Percentiles rank a stretch among this genome's conserved stretches.
These are phyloP conservation scores for Ramaria sp. DNA, from an alignment of 768 basidiomycete species.

Conservation along the genomic window DNA sequence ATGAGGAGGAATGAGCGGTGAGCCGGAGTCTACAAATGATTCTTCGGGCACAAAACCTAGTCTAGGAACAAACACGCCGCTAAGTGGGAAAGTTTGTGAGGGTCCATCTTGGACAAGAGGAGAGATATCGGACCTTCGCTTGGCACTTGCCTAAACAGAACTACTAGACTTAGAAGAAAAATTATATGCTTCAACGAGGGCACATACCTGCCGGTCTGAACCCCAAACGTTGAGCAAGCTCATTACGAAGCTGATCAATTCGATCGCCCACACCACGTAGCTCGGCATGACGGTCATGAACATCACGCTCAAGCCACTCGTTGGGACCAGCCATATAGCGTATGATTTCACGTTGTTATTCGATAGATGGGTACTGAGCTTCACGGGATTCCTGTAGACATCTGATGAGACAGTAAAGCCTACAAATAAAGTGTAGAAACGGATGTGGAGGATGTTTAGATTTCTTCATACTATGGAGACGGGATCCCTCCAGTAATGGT, in stretches of 20 bases:
- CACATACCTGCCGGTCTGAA: slow-evolving; percentile 27
- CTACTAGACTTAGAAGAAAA: not conserved
- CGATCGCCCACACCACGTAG: slow-evolving; percentile 54
- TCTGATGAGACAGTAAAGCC: not conserved
- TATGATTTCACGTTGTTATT: slow-evolving; percentile 73
- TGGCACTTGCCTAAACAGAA: slow-evolving; percentile 1
- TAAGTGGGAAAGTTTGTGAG: not conserved
- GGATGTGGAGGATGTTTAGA: slow-evolving; percentile 42
- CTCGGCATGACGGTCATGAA: slow-evolving; percentile 67
- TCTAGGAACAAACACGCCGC: not conserved
- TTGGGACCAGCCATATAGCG: slow-evolving; percentile 69
- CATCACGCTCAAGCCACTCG: slow-evolving; percentile 71
- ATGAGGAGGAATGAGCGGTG: slow-evolving; percentile 4
- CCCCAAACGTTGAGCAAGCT: slow-evolving; percentile 24
- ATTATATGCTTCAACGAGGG: not conserved
- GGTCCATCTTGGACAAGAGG: not conserved
- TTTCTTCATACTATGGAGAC: slow-evolving; percentile 46
- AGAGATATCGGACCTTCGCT: not conserved
- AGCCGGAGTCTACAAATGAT: not conserved
- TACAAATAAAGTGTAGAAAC: slow-evolving; percentile 1
- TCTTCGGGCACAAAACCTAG: not conserved
- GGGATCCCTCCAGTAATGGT: not conserved
- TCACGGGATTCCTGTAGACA: slow-evolving; percentile 56
- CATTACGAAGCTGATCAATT: slow-evolving; percentile 37
- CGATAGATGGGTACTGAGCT: slow-evolving; percentile 62